Base-by-base conservation (phyloP, 352 stramenopile species). In the Pythium insidiosum region DNA sequence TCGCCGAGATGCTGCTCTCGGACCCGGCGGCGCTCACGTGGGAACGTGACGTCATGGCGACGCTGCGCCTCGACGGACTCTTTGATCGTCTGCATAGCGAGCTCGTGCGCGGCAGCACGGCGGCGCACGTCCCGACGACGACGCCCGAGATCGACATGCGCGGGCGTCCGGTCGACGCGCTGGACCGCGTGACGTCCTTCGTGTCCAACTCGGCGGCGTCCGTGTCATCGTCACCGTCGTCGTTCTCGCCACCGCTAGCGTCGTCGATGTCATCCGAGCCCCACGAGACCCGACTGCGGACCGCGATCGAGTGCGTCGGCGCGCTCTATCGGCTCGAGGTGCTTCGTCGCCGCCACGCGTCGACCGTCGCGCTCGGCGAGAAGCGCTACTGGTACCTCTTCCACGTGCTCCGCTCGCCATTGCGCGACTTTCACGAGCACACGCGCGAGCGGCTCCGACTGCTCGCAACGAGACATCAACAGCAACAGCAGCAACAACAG, bases 351-450 rank as follows among this genome's bases (percentile, higher is more conserved):
- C 56, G 73, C 37, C 57, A 43, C 28, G 56, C 66, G 16, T 53
- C 68, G 0, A 58, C 38, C 3, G 41, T 47, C 3, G 50, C 48
- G 5, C 16, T 71, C 4, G 63, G 66, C 12, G 66, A 79, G 16
- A 85, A 83, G 38, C 72, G 66, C 38, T 85, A 80, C 42, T 52
- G 61, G 39, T 37, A 42, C 1, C 51, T 85, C 4, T 56, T 83
- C 35, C 58, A 74, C 36, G 40, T 58, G 12, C 71, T 79, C 15
- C 60, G 61, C 11, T 45, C 50, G 2, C 61, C 74, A 18, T 25
- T 85, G 18, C 68, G 68, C 35, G 56, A 63, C 19, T 61, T 75
- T 9, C 76, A 81, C 41, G 66, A 55, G 20, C 37, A 44, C 57
- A 6, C 66, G 42, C 38, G 44, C 5, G 51, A 55, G 20, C 34